Evolutionary conservation across 805 yeast species (phyloP).

Genomic region (Saccharomycopsis schoenii): DNA sequence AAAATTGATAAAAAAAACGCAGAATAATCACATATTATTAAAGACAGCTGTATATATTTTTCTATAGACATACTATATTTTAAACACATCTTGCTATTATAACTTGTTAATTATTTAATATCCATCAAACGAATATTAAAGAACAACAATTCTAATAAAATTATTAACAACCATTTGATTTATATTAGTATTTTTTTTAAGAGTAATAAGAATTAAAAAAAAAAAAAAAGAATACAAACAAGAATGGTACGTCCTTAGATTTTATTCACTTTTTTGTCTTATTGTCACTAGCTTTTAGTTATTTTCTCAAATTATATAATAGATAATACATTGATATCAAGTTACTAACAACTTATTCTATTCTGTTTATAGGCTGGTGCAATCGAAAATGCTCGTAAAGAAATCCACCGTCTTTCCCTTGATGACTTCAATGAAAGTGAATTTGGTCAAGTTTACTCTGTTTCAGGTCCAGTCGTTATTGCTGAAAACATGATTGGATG

Average conservation of each 20-base stretch:
- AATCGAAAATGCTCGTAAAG: constrained; percentile 92
- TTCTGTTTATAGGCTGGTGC: constrained; percentile 67
- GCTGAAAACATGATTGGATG: constrained; percentile 99
- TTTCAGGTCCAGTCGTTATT: constrained; percentile 95
- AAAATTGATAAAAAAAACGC: not conserved
- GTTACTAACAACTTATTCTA: not conserved
- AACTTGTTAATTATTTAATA: not conserved
- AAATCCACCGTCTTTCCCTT: constrained; percentile 73
- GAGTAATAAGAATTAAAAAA: not conserved
- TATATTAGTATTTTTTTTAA: not conserved
- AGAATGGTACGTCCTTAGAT: not conserved
- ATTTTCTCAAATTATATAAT: too few species aligned
- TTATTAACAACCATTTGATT: not conserved
- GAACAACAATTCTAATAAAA: not conserved
- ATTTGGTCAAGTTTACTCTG: constrained; percentile 86
- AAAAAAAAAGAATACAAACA: not conserved
- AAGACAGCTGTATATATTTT: not conserved
- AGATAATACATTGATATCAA: too few species aligned
- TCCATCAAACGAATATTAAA: not conserved
- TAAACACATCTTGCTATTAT: not conserved
- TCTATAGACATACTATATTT: not conserved
- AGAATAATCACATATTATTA: not conserved
- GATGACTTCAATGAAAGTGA: constrained; percentile 66
- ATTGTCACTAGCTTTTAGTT: too few species aligned
- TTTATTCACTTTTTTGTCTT: too few species aligned